A percentile compares a stretch with the other conserved stretches of the same genome.
Conservation (phyloP, 2,329 filamentous ascomycete genomes). For the Penicillium sp. region DNA sequence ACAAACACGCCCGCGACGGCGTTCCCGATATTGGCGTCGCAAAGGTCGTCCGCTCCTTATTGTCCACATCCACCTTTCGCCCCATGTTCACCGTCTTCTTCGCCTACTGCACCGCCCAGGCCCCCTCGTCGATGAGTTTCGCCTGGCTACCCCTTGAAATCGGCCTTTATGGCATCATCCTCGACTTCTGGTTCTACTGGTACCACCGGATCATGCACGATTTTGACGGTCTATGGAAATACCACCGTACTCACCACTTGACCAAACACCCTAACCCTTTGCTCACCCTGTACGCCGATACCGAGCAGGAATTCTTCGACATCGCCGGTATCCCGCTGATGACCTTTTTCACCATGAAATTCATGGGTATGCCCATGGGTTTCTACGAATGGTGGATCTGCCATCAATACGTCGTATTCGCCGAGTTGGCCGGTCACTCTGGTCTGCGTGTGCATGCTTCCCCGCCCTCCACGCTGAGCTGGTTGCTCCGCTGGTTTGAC, state of each 20-base stretch:
- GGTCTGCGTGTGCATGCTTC: conserved; percentile 33
- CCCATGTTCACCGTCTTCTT: conserved; percentile 37
- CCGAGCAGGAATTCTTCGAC: conserved; percentile 37
- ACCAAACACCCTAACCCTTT: conserved; percentile 37
- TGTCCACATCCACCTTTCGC: conserved; percentile 34
- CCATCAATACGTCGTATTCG: conserved; percentile 35
- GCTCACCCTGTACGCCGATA: conserved; percentile 33
- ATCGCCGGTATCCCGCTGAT: conserved; percentile 34
- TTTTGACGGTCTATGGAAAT: conserved; percentile 32
- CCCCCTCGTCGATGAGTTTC: conserved; percentile 29
- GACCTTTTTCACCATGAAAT: conserved; percentile 31
- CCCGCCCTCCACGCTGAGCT: conserved; percentile 32
- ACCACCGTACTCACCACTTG: conserved; percentile 37
- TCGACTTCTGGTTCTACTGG: conserved; percentile 41
- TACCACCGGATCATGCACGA: conserved; percentile 38
- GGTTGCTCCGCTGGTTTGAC: conserved; percentile 28
- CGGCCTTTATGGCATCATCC: conserved; percentile 34
- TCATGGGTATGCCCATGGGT: conserved; percentile 35
- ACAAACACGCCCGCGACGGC: conserved; percentile 36
- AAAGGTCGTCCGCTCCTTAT: conserved; percentile 33
- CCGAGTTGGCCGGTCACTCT: conserved; percentile 35
- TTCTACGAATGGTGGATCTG: conserved; percentile 39
- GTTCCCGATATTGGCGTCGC: conserved; percentile 36
- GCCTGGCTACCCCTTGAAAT: conserved; percentile 32
- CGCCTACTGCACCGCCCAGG: conserved; percentile 25